phyloP scores from a whole-genome alignment of 2,329 filamentous ascomycete species.

The Talaromyces sp. region DNA sequence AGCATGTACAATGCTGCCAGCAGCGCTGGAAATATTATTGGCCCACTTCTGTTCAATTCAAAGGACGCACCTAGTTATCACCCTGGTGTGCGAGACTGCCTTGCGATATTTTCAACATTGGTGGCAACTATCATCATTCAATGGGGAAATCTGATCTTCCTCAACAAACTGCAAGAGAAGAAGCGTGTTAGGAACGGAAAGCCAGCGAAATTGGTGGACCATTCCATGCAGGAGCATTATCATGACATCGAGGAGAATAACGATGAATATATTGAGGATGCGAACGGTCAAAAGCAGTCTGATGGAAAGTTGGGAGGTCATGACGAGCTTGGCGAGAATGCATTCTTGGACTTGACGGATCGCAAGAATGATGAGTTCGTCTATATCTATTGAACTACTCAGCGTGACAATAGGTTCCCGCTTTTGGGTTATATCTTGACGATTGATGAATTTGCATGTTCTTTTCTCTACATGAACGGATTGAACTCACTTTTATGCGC shows the following conservation, averaged over 20 bases:
- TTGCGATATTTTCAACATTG: constrained; percentile 45
- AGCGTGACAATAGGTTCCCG: no score
- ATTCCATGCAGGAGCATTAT: constrained; percentile 56
- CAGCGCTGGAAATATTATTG: constrained; percentile 62
- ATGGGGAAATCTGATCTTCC: constrained; percentile 49
- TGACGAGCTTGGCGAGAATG: constrained; percentile 44
- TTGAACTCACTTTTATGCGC: no score
- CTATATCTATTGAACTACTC: constrained; percentile 48
- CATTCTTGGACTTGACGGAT: constrained; percentile 59
- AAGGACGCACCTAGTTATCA: constrained; percentile 56
- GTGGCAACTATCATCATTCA: constrained; percentile 52
- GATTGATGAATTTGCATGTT: no score
- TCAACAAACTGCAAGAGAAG: constrained; percentile 51
- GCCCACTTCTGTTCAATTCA: constrained; percentile 57
- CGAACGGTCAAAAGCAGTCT: no score
- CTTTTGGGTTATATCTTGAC: no score
- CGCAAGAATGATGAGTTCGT: constrained; percentile 64
- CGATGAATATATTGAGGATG: no score
- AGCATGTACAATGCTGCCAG: constrained; percentile 59
- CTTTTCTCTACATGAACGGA: no score
- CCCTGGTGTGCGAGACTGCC: constrained; percentile 52
- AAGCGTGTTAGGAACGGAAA: constrained; percentile 57
- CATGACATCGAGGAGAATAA: constrained; percentile 22
- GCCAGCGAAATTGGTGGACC: constrained; percentile 53
- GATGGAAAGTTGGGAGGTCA: neutral